A percentile compares a stretch with the other conserved stretches of the same genome.
These are phyloP conservation scores for Mycena crocata DNA, from an alignment of 768 basidiomycete species.

Conservation along the genomic window DNA sequence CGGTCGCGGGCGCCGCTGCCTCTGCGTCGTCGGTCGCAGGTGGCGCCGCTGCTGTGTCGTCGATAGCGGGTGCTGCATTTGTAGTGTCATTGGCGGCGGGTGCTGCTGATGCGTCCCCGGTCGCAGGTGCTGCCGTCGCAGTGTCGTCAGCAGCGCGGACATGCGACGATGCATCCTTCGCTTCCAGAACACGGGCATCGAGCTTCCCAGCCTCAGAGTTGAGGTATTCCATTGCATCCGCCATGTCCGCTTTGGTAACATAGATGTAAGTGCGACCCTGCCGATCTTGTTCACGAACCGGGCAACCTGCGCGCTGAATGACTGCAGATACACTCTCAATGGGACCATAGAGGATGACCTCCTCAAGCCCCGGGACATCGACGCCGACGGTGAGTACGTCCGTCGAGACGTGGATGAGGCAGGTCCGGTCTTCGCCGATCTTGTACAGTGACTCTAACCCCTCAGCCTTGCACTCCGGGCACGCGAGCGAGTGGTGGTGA, in stretches of 20 bases:
- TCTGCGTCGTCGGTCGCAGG: no score
- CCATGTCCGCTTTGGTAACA: constrained; percentile 13
- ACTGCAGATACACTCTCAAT: constrained; percentile 1
- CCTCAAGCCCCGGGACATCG: constrained; percentile 5
- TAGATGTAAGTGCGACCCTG: constrained; percentile 1
- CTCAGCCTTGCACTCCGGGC: constrained; percentile 6
- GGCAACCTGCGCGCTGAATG: constrained; percentile 6
- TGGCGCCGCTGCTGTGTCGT: no score
- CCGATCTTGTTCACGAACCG: constrained; percentile 1
- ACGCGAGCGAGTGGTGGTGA: constrained; percentile 10
- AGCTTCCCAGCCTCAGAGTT: background rate
- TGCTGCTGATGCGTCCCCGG: background rate
- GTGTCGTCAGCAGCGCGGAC: background rate
- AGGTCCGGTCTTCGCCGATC: background rate
- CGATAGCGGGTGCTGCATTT: no score
- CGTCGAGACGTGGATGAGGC: constrained; percentile 7
- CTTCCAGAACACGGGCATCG: background rate
- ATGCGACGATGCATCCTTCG: constrained; percentile 3
- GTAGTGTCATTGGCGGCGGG: no score
- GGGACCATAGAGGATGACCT: background rate
- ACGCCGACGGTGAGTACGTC: constrained; percentile 15
- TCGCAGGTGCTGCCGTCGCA: background rate
- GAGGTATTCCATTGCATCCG: background rate
- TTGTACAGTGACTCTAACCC: constrained; percentile 12
- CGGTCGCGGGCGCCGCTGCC: no score